Evolutionary conservation across 2,329 filamentous ascomycete genomes (phyloP).

Genomic region (Daldinia sp.): DNA sequence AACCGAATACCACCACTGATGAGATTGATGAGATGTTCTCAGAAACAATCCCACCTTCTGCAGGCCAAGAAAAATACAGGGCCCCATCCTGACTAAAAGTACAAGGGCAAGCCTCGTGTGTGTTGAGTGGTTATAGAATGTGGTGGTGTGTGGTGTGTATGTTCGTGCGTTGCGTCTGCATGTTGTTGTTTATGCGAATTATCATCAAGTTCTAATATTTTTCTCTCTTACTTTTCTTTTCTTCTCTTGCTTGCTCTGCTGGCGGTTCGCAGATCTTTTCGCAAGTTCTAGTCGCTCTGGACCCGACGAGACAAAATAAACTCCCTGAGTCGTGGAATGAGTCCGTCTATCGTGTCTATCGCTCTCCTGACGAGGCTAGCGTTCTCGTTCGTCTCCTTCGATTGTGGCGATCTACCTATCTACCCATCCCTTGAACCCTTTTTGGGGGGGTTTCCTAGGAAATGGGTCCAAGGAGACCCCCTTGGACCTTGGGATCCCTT

Average conservation of each 20-base stretch:
- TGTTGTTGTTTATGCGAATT: constrained; percentile 25
- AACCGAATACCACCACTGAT: constrained; percentile 14
- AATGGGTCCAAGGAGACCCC: constrained; percentile 10
- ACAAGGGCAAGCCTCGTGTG: constrained; percentile 38
- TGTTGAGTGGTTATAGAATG: constrained; percentile 9
- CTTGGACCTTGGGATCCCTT: constrained; percentile 19
- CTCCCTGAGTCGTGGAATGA: constrained; percentile 40
- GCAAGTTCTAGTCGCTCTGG: constrained; percentile 28
- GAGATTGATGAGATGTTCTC: constrained; percentile 31
- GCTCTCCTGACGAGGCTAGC: constrained; percentile 25
- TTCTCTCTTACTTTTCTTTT: neutral
- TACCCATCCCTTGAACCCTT: constrained; percentile 30
- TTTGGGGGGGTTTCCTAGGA: constrained; percentile 12
- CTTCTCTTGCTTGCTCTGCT: constrained; percentile 31
- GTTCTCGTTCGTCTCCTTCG: constrained; percentile 21
- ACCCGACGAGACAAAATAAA: constrained; percentile 24
- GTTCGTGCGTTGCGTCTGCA: constrained; percentile 16
- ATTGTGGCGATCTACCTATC: constrained; percentile 37
- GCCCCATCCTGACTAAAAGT: constrained; percentile 38
- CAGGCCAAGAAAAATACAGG: constrained; percentile 40
- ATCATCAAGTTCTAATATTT: constrained; percentile 12
- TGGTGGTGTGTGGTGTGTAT: constrained; percentile 11
- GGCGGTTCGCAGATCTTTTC: constrained; percentile 33
- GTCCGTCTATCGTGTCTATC: constrained; percentile 24
- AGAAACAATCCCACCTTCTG: constrained; percentile 37